Conservation (phyloP, 73 alveolate species). For the Paramecium caudatum region DNA sequence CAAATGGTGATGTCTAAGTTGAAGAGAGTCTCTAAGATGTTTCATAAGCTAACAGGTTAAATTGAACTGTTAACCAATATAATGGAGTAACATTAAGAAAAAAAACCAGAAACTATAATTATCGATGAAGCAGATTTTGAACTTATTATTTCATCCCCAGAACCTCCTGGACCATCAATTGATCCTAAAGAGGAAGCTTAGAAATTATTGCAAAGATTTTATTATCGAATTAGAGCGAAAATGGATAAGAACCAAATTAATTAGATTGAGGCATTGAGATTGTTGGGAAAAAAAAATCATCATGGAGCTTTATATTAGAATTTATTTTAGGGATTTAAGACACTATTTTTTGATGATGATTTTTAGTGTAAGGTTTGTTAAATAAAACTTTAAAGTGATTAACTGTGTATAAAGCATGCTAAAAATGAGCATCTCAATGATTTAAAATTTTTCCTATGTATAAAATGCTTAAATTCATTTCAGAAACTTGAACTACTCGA, state of each 20-base stretch:
- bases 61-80: not conserved
- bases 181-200: not conserved
- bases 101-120: conserved; percentile 27
- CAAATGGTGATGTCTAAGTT: not conserved
- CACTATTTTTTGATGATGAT: conserved; percentile 8
- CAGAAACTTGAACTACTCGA: not conserved
- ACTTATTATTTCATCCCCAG: not conserved
- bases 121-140: conserved; percentile 15
- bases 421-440: conserved; percentile 12
- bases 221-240: not conserved
- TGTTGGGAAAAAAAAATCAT: not conserved
- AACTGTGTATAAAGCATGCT: not conserved
- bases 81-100: not conserved
- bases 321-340: not conserved
- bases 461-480: not conserved
- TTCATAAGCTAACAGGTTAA: not conserved
- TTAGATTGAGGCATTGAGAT: conserved; percentile 12
- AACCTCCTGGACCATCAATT: not conserved
- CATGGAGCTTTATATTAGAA: not conserved
- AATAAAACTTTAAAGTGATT: not conserved
- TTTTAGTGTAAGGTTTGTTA: not conserved
- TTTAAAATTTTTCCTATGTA: not conserved
- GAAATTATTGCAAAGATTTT: conserved; percentile 7
- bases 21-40: not conserved
- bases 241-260: not conserved